Percentiles rank a stretch among this genome's conserved stretches.
Conservation (phyloP, 805 yeast species). For the Candida michaelii region DNA sequence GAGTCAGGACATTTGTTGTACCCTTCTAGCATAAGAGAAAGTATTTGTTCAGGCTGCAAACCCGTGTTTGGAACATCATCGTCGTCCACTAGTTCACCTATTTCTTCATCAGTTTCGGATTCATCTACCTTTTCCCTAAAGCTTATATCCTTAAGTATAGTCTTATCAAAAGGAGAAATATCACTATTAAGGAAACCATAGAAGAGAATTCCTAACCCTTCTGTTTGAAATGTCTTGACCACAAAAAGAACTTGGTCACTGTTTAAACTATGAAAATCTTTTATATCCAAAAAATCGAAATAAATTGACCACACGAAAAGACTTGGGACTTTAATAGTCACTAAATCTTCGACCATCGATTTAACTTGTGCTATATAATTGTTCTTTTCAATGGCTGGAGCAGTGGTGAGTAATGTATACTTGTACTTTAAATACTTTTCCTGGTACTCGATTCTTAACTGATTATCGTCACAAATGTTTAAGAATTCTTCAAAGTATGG, state of each 20-base stretch:
- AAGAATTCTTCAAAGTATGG: constrained; percentile 54
- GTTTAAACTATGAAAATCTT: constrained; percentile 50
- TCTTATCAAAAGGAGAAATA: constrained; percentile 57
- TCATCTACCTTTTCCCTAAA: constrained; percentile 5
- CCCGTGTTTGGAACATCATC: constrained; percentile 12
- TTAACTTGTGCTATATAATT: constrained; percentile 39
- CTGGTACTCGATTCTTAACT: constrained; percentile 56
- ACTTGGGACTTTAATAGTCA: constrained; percentile 61
- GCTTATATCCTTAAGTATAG: constrained; percentile 20
- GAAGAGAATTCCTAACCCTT: constrained; percentile 62
- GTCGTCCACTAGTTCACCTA: constrained; percentile 6
- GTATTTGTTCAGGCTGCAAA: constrained; percentile 49
- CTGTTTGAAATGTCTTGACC: constrained; percentile 54
- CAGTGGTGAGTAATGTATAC: constrained; percentile 50
- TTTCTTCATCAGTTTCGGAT: constrained; percentile 14
- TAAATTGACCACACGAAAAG: constrained; percentile 69
- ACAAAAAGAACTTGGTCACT: constrained; percentile 45
- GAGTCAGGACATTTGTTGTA: constrained; percentile 40
- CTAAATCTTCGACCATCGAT: constrained; percentile 68
- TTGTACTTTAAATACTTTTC: constrained; percentile 57
- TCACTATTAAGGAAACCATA: constrained; percentile 68
- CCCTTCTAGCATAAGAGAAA: constrained; percentile 52
- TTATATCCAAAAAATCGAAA: constrained; percentile 71
- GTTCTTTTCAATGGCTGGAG: constrained; percentile 48
- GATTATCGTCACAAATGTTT: constrained; percentile 60